Evolutionary conservation across 768 basidiomycete species (phyloP).

Genomic region (Amyloporia xantha): DNA sequence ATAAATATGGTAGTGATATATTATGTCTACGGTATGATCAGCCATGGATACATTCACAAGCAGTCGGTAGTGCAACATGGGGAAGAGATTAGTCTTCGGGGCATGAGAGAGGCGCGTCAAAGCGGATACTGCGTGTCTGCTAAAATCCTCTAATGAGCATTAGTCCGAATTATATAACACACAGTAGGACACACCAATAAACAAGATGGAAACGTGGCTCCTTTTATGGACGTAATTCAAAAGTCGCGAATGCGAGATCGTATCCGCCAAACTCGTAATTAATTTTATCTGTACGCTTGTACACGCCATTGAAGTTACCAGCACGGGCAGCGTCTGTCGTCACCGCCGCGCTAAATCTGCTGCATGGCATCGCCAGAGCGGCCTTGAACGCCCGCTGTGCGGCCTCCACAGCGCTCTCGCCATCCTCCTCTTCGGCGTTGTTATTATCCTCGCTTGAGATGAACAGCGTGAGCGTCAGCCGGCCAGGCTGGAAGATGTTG

Average conservation of each 20-base stretch:
- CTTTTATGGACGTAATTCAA: slow-evolving; percentile 47
- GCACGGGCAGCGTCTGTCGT: slow-evolving; percentile 38
- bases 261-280: slow-evolving; percentile 96
- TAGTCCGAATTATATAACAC: too few relatives aligned
- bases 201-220: too few relatives aligned
- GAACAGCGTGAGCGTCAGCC: slow-evolving; percentile 87
- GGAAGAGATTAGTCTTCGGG: too few relatives aligned
- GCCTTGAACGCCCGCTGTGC: slow-evolving; percentile 68
- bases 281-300: slow-evolving; percentile 91
- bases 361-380: slow-evolving; percentile 40
- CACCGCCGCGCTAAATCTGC: slow-evolving; percentile 33
- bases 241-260: slow-evolving; percentile 85
- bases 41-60: too few relatives aligned
- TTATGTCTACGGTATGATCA: too few relatives aligned
- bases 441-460: slow-evolving; percentile 59
- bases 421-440: slow-evolving; percentile 37
- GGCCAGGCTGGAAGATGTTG: slow-evolving; percentile 84
- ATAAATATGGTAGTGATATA: too few relatives aligned
- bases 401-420: slow-evolving; percentile 55
- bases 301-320: slow-evolving; percentile 37
- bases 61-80: too few relatives aligned
- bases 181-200: too few relatives aligned
- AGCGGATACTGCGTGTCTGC: too few relatives aligned
- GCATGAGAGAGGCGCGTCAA: too few relatives aligned
- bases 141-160: too few relatives aligned